Percentiles rank a stretch among this genome's conserved stretches.
Evolutionary conservation across 306 rosid species (phyloP).

Genomic region (Neltuma alba): DNA sequence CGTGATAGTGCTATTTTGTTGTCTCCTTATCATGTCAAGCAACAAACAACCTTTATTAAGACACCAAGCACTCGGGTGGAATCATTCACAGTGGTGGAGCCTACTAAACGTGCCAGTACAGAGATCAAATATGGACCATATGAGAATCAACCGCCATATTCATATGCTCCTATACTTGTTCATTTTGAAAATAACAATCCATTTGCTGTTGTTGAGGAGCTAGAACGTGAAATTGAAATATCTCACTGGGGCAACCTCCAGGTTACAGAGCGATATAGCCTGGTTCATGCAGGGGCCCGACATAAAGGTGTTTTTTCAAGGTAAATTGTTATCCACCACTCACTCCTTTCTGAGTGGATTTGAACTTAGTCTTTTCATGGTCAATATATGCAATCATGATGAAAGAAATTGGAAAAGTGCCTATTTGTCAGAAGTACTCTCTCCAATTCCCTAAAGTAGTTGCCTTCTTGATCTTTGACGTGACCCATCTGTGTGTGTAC

Average conservation of each 20-base stretch:
- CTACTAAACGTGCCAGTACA: conserved; percentile 67
- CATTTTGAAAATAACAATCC: conserved; percentile 96
- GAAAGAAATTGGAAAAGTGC: background rate
- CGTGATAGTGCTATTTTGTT: conserved; percentile 81
- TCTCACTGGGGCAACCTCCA: conserved; percentile 98
- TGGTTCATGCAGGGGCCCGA: conserved; percentile 86
- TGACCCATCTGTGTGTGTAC: background rate
- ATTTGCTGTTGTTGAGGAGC: conserved; percentile 94
- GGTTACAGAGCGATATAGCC: conserved; percentile 79
- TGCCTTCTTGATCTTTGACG: background rate
- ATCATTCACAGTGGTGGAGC: conserved; percentile 79
- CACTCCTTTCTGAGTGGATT: conserved; percentile 15
- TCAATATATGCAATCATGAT: background rate
- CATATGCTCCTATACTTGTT: conserved; percentile 80
- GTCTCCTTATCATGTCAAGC: conserved; percentile 88
- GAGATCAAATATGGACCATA: conserved; percentile 92
- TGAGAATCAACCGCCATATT: conserved; percentile 62
- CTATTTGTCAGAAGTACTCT: background rate
- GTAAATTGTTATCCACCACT: conserved; percentile 45
- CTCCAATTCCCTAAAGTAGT: conserved; percentile 28
- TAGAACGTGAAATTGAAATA: conserved; percentile 94
- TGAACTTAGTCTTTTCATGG: conserved; percentile 20
- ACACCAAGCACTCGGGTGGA: conserved; percentile 83
- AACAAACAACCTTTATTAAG: conserved; percentile 79
- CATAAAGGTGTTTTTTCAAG: conserved; percentile 96